A percentile compares a stretch with the other conserved stretches of the same genome.
phyloP scores from a whole-genome alignment of 768 basidiomycete species.

The Tremella mesenterica region DNA sequence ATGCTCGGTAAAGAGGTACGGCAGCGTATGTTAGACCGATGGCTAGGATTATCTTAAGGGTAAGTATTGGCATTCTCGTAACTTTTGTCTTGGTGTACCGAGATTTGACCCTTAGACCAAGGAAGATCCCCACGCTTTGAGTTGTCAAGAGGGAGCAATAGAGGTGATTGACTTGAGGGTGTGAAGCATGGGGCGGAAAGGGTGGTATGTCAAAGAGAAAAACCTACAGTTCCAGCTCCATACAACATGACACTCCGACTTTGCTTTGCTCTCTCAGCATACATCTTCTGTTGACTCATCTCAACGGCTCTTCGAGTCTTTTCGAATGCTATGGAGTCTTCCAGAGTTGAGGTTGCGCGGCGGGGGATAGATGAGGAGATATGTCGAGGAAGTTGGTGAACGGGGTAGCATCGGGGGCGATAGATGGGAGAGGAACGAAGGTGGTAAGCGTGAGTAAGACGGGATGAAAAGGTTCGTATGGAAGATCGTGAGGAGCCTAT shows the following conservation, averaged over 20 bases:
- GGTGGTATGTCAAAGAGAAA: neutral
- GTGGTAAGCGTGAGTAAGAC: no score
- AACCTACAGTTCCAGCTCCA: conserved; percentile 29
- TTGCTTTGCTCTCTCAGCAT: conserved; percentile 24
- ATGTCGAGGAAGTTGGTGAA: no score
- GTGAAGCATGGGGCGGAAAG: neutral
- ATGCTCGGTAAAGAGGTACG: conserved; percentile 93
- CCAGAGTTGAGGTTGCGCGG: no score
- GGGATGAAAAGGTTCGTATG: no score
- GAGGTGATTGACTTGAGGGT: neutral
- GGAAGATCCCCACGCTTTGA: neutral
- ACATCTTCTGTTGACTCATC: conserved; percentile 23
- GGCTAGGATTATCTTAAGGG: conserved; percentile 63
- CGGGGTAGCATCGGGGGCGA: no score
- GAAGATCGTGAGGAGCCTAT: no score
- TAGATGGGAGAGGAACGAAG: no score
- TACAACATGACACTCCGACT: conserved; percentile 27
- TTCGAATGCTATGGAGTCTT: conserved; percentile 4
- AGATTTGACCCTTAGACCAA: neutral
- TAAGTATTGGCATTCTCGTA: neutral
- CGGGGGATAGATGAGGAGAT: no score
- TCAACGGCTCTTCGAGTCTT: conserved; percentile 24
- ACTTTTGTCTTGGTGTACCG: neutral
- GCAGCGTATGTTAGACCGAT: conserved; percentile 90
- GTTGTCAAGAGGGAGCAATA: neutral